Evolutionary conservation across 2,329 filamentous ascomycete genomes (phyloP).

Genomic region (Venturia pyrina): DNA sequence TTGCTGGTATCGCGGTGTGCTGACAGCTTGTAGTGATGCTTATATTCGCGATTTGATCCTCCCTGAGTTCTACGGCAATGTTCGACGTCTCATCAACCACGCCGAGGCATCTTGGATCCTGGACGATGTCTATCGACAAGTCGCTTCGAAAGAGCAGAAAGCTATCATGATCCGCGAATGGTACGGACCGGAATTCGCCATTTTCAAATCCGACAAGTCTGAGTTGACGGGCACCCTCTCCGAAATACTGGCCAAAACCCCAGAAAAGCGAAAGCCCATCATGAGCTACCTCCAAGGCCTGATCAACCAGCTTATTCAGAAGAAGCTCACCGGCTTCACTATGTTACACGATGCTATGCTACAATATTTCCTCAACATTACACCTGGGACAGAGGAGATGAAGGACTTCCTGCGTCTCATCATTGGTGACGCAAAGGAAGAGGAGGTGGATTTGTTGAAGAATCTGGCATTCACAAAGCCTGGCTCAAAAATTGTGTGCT

Average conservation of each 20-base stretch:
- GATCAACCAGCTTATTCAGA: slow-evolving; percentile 88
- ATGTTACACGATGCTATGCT: slow-evolving; percentile 98
- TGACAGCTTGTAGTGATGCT: slow-evolving; percentile 45
- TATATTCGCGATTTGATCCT: slow-evolving; percentile 84
- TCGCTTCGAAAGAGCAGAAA: slow-evolving; percentile 80
- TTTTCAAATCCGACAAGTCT: slow-evolving; percentile 57
- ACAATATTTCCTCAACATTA: slow-evolving; percentile 81
- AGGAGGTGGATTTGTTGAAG: slow-evolving; percentile 70
- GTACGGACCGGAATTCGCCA: slow-evolving; percentile 88
- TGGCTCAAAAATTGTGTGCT: slow-evolving; percentile 69
- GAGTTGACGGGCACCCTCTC: slow-evolving; percentile 51
- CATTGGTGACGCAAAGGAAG: slow-evolving; percentile 74
- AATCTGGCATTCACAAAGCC: slow-evolving; percentile 94
- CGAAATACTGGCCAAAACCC: slow-evolving; percentile 62
- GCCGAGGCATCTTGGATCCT: slow-evolving; percentile 95
- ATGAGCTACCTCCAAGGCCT: slow-evolving; percentile 77
- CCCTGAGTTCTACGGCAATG: slow-evolving; percentile 88
- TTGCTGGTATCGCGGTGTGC: background rate
- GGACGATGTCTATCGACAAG: slow-evolving; percentile 87
- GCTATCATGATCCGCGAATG: slow-evolving; percentile 79
- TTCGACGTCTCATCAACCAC: slow-evolving; percentile 89
- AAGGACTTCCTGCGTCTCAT: slow-evolving; percentile 82
- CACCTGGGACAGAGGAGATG: slow-evolving; percentile 68
- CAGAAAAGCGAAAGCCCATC: slow-evolving; percentile 78
- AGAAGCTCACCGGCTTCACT: slow-evolving; percentile 93